Evolutionary conservation across 2,329 filamentous ascomycete species (phyloP).

Genomic region (Ploettnerulaceae sp.): DNA sequence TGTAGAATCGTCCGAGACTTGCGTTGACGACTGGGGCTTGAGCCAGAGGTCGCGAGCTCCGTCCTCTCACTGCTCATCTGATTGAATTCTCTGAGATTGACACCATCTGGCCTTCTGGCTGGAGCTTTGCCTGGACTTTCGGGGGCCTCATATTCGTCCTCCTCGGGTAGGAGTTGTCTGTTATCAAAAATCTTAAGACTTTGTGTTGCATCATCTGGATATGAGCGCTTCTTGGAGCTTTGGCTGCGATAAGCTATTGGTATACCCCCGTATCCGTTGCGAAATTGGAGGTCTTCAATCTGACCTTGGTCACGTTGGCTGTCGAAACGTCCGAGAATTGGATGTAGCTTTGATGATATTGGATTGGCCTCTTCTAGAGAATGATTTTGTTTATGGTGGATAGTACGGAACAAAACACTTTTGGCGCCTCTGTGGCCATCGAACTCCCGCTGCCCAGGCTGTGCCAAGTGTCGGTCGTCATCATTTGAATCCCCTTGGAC

Average conservation of each 20-base stretch:
- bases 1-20: background rate
- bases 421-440: background rate
- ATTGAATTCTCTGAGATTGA: background rate
- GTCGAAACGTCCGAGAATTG: constrained; percentile 11
- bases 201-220: constrained; percentile 3
- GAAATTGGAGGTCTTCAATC: constrained; percentile 7
- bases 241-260: background rate
- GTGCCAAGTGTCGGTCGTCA: background rate
- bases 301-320: background rate
- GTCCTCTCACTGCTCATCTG: constrained; percentile 1
- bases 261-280: background rate
- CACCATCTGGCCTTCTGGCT: background rate
- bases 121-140: background rate
- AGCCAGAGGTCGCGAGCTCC: background rate
- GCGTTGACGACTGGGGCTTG: constrained; percentile 6
- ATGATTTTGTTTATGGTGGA: constrained; percentile 14
- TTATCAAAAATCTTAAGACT: background rate
- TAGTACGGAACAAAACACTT: background rate
- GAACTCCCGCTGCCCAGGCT: background rate
- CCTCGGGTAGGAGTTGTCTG: background rate
- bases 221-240: constrained; percentile 11
- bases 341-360: background rate
- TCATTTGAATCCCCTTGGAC: background rate
- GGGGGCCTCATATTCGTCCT: background rate
- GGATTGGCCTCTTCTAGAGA: no score